A percentile compares a stretch with the other conserved stretches of the same genome.
phyloP scores from a whole-genome alignment of 371 early-diverging fungal species.

The Mucor velutinosus region DNA sequence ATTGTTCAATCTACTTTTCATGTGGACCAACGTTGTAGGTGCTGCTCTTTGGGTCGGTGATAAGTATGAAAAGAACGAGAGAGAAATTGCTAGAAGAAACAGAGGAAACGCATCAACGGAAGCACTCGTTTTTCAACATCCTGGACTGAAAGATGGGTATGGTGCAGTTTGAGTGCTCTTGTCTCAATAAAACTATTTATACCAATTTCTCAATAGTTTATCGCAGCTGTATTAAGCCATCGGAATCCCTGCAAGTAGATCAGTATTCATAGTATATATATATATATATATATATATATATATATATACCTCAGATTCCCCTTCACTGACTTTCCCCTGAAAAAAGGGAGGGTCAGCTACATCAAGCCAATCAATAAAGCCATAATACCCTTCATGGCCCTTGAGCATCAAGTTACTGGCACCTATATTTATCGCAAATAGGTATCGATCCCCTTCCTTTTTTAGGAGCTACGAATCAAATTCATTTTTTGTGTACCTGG shows the following conservation, averaged over 20 bases:
- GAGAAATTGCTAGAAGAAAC: constrained; percentile 16
- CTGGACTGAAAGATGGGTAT: constrained; percentile 16
- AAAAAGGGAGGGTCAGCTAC: neutral
- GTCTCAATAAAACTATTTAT: constrained; percentile 1
- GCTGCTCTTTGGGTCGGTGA: constrained; percentile 77
- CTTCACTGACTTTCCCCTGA: neutral
- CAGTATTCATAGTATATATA: neutral
- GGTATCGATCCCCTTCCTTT: neutral
- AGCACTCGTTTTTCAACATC: constrained; percentile 1
- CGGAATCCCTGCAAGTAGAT: neutral
- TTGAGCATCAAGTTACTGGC: neutral
- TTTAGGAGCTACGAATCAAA: constrained; percentile 3
- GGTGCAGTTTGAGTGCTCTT: constrained; percentile 7
- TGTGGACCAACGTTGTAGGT: constrained; percentile 80
- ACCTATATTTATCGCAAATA: neutral
- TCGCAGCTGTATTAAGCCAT: neutral
- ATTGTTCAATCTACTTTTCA: constrained; percentile 66
- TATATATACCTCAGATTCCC: neutral
- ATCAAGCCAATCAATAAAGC: constrained; percentile 1
- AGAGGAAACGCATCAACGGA: constrained; percentile 1
- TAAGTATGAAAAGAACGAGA: constrained; percentile 54
- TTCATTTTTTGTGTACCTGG: neutral
- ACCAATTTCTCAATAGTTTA: neutral
- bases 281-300: no score
- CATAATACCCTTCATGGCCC: neutral